Conservation (phyloP, 345 rosid species). For the Heritiera fomes region DNA sequence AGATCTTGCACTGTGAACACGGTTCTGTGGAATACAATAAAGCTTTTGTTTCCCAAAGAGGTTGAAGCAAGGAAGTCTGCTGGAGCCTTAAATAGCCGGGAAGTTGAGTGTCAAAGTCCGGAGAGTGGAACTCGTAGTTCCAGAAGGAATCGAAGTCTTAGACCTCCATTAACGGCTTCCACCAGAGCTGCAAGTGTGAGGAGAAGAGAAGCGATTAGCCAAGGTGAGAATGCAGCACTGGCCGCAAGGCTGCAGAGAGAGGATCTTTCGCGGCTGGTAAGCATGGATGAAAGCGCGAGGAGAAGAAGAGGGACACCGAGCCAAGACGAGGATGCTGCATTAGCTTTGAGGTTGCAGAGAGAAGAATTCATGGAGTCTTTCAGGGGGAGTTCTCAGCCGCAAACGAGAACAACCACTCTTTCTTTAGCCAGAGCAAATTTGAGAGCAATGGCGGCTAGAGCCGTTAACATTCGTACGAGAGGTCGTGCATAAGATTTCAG, state of each 20-base stretch:
- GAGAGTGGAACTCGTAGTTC: conserved; percentile 22
- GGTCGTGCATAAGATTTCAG: conserved; percentile 3
- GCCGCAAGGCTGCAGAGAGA: conserved; percentile 67
- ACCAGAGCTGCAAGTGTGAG: conserved; percentile 7
- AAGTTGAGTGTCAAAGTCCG: conserved; percentile 26
- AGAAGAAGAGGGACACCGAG: conserved; percentile 39
- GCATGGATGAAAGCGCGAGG: conserved; percentile 32
- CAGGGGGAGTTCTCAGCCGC: conserved; percentile 25
- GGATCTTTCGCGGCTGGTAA: conserved; percentile 51
- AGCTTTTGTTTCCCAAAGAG: conserved; percentile 87
- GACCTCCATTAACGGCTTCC: conserved; percentile 9
- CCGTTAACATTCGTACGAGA: conserved; percentile 49
- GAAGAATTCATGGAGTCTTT: conserved; percentile 77
- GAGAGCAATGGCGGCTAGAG: conserved; percentile 94
- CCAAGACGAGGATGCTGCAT: conserved; percentile 76
- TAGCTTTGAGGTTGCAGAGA: conserved; percentile 82
- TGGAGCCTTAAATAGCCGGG: conserved; percentile 24
- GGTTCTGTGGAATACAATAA: conserved; percentile 97
- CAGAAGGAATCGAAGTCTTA: conserved; percentile 19
- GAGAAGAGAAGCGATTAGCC: conserved; percentile 33
- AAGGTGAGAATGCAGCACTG: conserved; percentile 56
- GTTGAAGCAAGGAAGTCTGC: conserved; percentile 74
- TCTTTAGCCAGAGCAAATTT: conserved; percentile 75
- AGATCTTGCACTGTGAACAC: conserved; percentile 88
- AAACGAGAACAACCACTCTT: conserved; percentile 32